A percentile compares a stretch with the other conserved stretches of the same genome.
These are phyloP conservation scores for Paraconiothyrium brasiliense DNA, from an alignment of 2,329 filamentous ascomycete species.

Conservation along the genomic window DNA sequence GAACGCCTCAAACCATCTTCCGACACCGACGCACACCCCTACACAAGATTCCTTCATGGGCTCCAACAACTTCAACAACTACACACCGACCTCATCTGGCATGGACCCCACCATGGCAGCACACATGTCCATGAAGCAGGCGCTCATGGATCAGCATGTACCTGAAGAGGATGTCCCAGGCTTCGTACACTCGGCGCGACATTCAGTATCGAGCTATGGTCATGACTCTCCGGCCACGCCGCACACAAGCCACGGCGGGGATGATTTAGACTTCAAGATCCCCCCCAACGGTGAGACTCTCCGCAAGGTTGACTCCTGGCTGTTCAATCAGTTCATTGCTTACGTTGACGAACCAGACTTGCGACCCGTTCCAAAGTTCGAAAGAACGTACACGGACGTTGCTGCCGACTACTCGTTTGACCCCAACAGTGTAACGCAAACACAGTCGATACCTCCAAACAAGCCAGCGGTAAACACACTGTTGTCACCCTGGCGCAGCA, in stretches of 20 bases:
- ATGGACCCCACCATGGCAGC: constrained; percentile 58
- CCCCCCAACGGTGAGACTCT: constrained; percentile 64
- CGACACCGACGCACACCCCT: constrained; percentile 65
- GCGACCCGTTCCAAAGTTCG: constrained; percentile 73
- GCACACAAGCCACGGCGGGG: constrained; percentile 60
- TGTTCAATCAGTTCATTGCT: constrained; percentile 74
- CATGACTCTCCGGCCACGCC: constrained; percentile 70
- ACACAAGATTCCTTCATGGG: constrained; percentile 61
- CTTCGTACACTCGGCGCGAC: constrained; percentile 63
- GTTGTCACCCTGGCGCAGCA: constrained; percentile 62
- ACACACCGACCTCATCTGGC: constrained; percentile 52
- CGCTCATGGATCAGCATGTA: constrained; percentile 61
- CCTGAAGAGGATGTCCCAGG: constrained; percentile 61
- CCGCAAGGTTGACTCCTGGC: constrained; percentile 54
- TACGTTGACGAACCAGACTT: constrained; percentile 65
- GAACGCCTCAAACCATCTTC: constrained; percentile 57
- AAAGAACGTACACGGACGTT: constrained; percentile 85
- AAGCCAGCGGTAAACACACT: constrained; percentile 61
- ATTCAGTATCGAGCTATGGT: constrained; percentile 68
- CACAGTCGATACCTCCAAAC: constrained; percentile 52
- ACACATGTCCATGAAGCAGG: constrained; percentile 69
- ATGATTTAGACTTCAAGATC: constrained; percentile 63
- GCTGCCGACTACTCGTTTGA: constrained; percentile 88
- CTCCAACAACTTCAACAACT: constrained; percentile 57
- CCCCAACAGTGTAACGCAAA: constrained; percentile 67